Evolutionary conservation across 192 early-diverging fungal species (phyloP).

Genomic region (Umbelopsis ramanniana): DNA sequence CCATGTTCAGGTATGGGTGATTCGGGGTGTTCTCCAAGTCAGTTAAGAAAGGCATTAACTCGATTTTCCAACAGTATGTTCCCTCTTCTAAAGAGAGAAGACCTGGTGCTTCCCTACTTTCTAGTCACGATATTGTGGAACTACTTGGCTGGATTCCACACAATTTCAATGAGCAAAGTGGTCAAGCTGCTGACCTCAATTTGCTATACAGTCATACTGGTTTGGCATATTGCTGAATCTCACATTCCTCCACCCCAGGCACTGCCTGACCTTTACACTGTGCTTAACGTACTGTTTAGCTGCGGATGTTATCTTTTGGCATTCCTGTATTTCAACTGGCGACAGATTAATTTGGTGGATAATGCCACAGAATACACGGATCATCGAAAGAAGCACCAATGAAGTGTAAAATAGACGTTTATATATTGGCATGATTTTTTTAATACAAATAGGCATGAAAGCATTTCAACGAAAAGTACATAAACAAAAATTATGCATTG

Average conservation of each 20-base stretch:
- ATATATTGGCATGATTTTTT: neutral
- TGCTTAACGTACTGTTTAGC: conserved; percentile 76
- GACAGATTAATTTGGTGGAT: conserved; percentile 48
- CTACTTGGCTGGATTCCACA: conserved; percentile 47
- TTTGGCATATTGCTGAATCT: conserved; percentile 63
- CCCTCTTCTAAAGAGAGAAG: conserved; percentile 83
- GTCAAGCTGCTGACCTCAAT: neutral
- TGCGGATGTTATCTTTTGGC: conserved; percentile 69
- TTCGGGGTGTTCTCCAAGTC: neutral
- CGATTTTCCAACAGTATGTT: conserved; percentile 70
- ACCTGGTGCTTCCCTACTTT: conserved; percentile 71
- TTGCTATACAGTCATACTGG: conserved; percentile 52
- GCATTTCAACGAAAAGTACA: neutral
- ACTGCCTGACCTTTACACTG: conserved; percentile 83
- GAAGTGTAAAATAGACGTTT: neutral
- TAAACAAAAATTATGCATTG: neutral
- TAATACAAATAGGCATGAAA: neutral
- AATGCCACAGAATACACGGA: neutral
- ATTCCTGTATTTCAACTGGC: conserved; percentile 77
- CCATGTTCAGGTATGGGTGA: conserved; percentile 70
- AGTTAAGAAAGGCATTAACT: neutral
- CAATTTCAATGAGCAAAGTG: neutral
- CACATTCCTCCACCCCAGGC: conserved; percentile 64
- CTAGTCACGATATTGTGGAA: conserved; percentile 78
- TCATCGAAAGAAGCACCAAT: neutral